Evolutionary conservation across 495 filamentous ascomycete species (phyloP).

Genomic region (Penicillium cosmopolitanum): DNA sequence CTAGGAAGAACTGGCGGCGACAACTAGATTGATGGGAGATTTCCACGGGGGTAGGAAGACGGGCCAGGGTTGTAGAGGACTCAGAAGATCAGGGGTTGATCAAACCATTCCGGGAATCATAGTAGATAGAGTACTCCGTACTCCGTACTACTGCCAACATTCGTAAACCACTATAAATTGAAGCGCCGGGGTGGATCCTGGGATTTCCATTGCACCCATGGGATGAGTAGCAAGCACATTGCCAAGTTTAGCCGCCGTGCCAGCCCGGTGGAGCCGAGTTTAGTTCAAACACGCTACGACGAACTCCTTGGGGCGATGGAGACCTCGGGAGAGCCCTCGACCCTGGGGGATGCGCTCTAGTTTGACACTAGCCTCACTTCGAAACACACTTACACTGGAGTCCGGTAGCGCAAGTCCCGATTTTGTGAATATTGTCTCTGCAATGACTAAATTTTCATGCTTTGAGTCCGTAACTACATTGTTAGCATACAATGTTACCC

Average conservation of each 20-base stretch:
- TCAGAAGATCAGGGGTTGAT: too few relatives aligned
- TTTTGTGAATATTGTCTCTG: neutral
- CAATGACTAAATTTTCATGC: neutral
- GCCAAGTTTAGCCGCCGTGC: slow-evolving; percentile 30
- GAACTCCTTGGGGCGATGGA: slow-evolving; percentile 18
- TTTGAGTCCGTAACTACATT: neutral
- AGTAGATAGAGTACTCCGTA: too few relatives aligned
- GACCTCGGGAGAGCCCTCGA: neutral
- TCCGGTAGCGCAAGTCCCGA: neutral
- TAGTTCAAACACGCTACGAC: slow-evolving; percentile 37
- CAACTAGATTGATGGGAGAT: slow-evolving; percentile 23
- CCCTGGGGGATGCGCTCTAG: slow-evolving; percentile 4
- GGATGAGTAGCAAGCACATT: neutral
- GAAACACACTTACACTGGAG: slow-evolving; percentile 12
- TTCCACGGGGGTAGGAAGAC: neutral
- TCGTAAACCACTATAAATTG: slow-evolving; percentile 3
- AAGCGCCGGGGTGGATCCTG: slow-evolving; percentile 2
- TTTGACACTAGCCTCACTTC: slow-evolving; percentile 11
- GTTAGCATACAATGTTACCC: neutral
- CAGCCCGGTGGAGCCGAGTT: slow-evolving; percentile 22
- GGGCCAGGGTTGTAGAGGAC: neutral
- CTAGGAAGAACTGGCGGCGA: slow-evolving; percentile 20
- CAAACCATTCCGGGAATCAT: too few relatives aligned
- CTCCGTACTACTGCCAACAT: neutral
- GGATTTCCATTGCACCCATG: neutral